These are phyloP conservation scores for Coleophoma crateriformis DNA, from an alignment of 2,329 filamentous ascomycete species.

Conservation along the genomic window DNA sequence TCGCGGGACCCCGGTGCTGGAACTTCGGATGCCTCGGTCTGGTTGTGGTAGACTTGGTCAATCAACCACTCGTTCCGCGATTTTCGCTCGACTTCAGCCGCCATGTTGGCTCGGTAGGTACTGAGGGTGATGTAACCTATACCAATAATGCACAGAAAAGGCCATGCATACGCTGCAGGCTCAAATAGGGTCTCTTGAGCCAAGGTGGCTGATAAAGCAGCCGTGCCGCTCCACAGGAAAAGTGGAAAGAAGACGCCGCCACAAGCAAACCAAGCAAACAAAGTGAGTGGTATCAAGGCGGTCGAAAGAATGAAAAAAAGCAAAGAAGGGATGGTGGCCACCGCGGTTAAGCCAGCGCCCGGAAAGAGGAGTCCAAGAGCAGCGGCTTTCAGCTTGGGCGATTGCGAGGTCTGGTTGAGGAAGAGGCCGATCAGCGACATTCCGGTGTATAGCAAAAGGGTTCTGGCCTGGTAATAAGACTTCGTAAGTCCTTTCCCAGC, in stretches of 20 bases:
- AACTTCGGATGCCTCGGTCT: neutral
- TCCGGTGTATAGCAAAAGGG: neutral
- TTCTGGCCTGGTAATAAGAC: neutral
- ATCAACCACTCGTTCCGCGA: neutral
- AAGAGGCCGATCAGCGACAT: neutral
- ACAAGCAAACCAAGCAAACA: conserved; percentile 1
- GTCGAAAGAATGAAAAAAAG: neutral
- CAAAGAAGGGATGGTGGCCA: neutral
- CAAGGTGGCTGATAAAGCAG: neutral
- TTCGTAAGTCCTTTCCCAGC: neutral
- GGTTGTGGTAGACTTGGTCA: neutral
- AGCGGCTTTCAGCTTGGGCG: neutral
- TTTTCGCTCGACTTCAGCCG: neutral
- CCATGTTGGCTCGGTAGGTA: neutral
- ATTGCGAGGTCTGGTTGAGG: neutral
- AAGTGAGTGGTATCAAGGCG: neutral
- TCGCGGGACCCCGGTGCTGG: conserved; percentile 2
- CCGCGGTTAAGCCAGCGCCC: neutral
- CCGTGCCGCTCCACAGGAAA: neutral
- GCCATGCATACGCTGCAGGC: neutral
- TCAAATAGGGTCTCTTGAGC: neutral
- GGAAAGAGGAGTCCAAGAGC: neutral
- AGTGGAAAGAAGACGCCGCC: neutral
- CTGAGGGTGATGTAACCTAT: neutral
- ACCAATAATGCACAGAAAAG: neutral